Percentiles rank a stretch among this genome's conserved stretches.
phyloP scores from a whole-genome alignment of 2,329 filamentous ascomycete species.

The Xylaria sp. region DNA sequence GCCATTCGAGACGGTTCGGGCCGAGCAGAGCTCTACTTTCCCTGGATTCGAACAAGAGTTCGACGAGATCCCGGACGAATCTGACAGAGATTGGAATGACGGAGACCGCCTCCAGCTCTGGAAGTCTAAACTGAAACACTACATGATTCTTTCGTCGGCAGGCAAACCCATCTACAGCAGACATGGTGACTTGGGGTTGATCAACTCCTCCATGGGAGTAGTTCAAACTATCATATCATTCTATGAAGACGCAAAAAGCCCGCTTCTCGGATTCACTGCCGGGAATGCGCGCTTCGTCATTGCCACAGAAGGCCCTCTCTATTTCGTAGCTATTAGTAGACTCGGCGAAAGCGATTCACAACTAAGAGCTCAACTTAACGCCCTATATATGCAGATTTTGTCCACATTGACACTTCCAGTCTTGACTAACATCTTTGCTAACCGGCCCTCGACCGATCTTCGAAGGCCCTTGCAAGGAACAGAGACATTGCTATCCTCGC shows the following conservation, averaged over 20 bases:
- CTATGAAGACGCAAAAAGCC: slow-evolving; percentile 83
- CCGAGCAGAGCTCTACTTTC: slow-evolving; percentile 61
- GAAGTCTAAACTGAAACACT: slow-evolving; percentile 96
- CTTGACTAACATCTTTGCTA: slow-evolving; percentile 85
- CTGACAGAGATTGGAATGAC: slow-evolving; percentile 57
- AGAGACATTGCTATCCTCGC: slow-evolving; percentile 87
- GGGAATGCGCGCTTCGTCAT: slow-evolving; percentile 88
- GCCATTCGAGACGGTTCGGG: slow-evolving; percentile 68
- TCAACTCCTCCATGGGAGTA: slow-evolving; percentile 94
- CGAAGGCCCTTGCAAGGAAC: slow-evolving; percentile 91
- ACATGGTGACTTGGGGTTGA: slow-evolving; percentile 88
- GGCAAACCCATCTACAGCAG: slow-evolving; percentile 98
- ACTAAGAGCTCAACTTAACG: slow-evolving; percentile 87
- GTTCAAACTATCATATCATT: slow-evolving; percentile 98
- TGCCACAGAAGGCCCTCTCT: slow-evolving; percentile 84
- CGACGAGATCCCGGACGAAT: slow-evolving; percentile 73
- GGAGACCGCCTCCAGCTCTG: slow-evolving; percentile 76
- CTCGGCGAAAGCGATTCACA: slow-evolving; percentile 93
- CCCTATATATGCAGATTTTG: slow-evolving; percentile 97
- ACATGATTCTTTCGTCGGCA: slow-evolving; percentile 93
- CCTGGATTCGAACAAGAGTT: slow-evolving; percentile 81
- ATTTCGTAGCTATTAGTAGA: slow-evolving; percentile 92
- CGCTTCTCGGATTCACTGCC: slow-evolving; percentile 86
- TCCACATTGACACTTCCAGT: slow-evolving; percentile 92
- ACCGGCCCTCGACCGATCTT: slow-evolving; percentile 93